Evolutionary conservation across 805 yeast genomes (phyloP).

Genomic region (Wickerhamomyces queroliae): DNA sequence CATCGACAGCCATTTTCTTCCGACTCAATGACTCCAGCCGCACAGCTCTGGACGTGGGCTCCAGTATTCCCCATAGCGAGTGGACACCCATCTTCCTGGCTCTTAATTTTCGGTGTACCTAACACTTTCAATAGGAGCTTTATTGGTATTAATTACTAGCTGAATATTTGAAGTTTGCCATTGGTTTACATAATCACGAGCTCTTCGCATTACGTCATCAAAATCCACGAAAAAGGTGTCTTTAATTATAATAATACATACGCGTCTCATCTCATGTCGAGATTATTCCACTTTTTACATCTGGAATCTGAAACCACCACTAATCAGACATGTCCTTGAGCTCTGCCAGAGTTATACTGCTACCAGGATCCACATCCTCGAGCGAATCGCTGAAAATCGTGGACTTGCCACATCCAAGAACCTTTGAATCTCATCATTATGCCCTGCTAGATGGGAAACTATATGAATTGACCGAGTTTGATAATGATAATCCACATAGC

Average conservation of each 20-base stretch:
- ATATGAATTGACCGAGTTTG: slow-evolving; percentile 35
- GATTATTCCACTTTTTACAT: not conserved
- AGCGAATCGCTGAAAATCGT: slow-evolving; percentile 5
- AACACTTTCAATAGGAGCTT: too few species aligned
- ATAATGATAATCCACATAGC: slow-evolving; percentile 31
- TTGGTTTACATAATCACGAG: too few species aligned
- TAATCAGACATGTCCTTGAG: not conserved
- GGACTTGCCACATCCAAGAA: slow-evolving; percentile 15
- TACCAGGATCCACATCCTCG: slow-evolving; percentile 5
- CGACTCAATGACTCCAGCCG: slow-evolving; percentile 78
- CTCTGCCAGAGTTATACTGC: slow-evolving; percentile 8
- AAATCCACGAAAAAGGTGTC: too few species aligned
- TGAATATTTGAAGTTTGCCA: too few species aligned
- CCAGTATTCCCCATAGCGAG: slow-evolving; percentile 87
- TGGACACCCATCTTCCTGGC: slow-evolving; percentile 78
- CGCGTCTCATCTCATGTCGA: too few species aligned
- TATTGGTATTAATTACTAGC: too few species aligned
- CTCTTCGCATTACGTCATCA: too few species aligned
- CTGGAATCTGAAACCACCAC: not conserved
- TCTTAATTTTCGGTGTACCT: too few species aligned
- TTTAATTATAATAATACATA: too few species aligned
- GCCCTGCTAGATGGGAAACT: slow-evolving; percentile 17
- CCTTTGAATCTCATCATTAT: slow-evolving; percentile 6
- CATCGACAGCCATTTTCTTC: slow-evolving; percentile 87
- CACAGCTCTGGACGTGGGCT: slow-evolving; percentile 88